Conservation (phyloP, 2,329 filamentous ascomycete genomes). For the Cladosporium phlei region DNA sequence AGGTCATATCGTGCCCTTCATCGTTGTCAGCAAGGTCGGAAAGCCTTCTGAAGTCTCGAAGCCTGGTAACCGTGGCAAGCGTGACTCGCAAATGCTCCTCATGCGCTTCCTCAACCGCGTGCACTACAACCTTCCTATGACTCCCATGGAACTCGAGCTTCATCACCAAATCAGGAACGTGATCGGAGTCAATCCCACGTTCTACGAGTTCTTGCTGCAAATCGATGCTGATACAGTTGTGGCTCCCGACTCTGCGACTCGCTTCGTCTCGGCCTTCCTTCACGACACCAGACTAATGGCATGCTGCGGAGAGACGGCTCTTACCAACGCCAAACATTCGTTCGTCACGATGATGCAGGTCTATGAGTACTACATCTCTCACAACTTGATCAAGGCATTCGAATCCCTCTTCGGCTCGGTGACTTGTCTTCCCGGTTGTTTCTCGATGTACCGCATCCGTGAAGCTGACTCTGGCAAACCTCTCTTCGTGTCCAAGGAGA, state of each 20-base stretch:
- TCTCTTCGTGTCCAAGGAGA: constrained; percentile 88
- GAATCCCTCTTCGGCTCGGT: constrained; percentile 96
- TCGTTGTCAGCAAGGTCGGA: constrained; percentile 95
- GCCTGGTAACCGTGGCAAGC: constrained; percentile 96
- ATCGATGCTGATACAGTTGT: constrained; percentile 98
- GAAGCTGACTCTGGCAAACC: constrained; percentile 93
- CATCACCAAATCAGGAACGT: constrained; percentile 98
- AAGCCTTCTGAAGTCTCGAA: constrained; percentile 67
- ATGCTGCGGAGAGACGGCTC: constrained; percentile 87
- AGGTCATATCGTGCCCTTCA: constrained; percentile 94
- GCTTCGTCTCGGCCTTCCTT: constrained; percentile 86
- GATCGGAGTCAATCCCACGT: constrained; percentile 95
- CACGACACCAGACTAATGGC: constrained; percentile 91
- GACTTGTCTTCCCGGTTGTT: constrained; percentile 96
- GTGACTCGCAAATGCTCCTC: constrained; percentile 95
- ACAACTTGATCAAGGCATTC: constrained; percentile 94
- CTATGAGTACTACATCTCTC: constrained; percentile 99
- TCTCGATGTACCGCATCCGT: constrained; percentile 97
- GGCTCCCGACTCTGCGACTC: constrained; percentile 79
- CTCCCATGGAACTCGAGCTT: constrained; percentile 92
- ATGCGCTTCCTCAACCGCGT: constrained; percentile 99
- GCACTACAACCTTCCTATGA: constrained; percentile 96
- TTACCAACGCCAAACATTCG: constrained; percentile 88
- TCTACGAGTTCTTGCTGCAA: constrained; percentile 94
- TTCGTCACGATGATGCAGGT: constrained; percentile 99